Evolutionary conservation across 768 basidiomycete genomes (phyloP).

Genomic region (Coprinopsis sp.): DNA sequence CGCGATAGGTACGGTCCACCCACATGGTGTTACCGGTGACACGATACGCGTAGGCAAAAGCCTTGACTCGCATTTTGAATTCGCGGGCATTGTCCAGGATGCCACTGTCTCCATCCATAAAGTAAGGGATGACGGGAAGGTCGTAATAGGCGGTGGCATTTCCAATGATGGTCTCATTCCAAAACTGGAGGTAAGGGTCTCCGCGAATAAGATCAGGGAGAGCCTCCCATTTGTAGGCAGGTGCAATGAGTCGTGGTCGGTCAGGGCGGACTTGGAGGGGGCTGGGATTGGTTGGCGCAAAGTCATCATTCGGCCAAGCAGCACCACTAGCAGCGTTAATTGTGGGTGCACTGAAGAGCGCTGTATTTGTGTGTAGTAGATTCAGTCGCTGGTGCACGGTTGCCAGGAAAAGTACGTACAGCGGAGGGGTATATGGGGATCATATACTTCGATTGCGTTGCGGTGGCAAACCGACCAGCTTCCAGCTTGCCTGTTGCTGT

Average conservation of each 20-base stretch:
- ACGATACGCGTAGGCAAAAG: slow-evolving; percentile 84
- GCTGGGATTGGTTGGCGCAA: slow-evolving; percentile 57
- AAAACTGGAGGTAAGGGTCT: slow-evolving; percentile 81
- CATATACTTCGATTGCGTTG: slow-evolving; percentile 74
- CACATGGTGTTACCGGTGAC: slow-evolving; percentile 92
- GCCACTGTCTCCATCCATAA: slow-evolving; percentile 79
- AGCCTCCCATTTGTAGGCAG: slow-evolving; percentile 85
- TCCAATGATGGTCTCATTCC: slow-evolving; percentile 88
- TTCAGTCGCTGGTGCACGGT: slow-evolving; percentile 8
- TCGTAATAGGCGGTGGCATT: slow-evolving; percentile 78
- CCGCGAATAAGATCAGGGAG: slow-evolving; percentile 70
- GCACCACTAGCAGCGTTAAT: slow-evolving; percentile 51
- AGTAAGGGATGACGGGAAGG: slow-evolving; percentile 63
- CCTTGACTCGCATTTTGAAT: slow-evolving; percentile 89
- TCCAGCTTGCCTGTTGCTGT: slow-evolving; percentile 55
- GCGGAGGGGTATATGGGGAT: slow-evolving; percentile 86
- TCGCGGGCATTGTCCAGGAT: slow-evolving; percentile 88
- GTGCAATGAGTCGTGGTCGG: slow-evolving; percentile 90
- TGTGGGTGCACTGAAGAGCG: slow-evolving; percentile 66
- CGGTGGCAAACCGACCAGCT: slow-evolving; percentile 67
- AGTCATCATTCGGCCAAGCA: slow-evolving; percentile 80
- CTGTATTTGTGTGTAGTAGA: slow-evolving; percentile 60
- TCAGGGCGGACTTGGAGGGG: slow-evolving; percentile 63
- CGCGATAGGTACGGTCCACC: slow-evolving; percentile 80
- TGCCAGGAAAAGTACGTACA: slow-evolving; percentile 46